Conservation (phyloP, 176 grass and related monocot genomes). For the Oryza brachyantha region DNA sequence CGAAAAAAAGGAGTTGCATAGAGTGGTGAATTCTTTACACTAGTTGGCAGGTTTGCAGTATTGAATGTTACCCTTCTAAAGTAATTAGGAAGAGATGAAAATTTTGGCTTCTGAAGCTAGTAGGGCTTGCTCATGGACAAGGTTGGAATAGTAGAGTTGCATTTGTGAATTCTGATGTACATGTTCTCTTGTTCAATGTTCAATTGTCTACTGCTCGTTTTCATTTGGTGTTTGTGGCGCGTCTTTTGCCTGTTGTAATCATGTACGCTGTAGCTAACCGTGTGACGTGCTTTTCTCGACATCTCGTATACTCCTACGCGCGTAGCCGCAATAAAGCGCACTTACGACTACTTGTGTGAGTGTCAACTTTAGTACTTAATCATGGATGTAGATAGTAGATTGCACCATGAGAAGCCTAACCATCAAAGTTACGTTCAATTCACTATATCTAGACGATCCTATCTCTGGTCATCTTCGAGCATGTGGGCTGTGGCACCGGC, state of each 20-base stretch:
- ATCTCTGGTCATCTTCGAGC: too few relatives aligned
- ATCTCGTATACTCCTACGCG: too few relatives aligned
- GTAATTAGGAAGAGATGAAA: not conserved
- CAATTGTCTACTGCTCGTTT: not conserved
- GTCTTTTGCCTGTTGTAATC: not conserved
- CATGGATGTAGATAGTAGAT: too few relatives aligned
- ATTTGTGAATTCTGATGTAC: conserved; percentile 17
- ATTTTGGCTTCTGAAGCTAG: not conserved
- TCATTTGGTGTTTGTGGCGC: not conserved
- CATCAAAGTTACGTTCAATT: too few relatives aligned
- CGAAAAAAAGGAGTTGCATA: conserved; percentile 44
- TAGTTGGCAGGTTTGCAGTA: conserved; percentile 23
- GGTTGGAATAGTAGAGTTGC: not conserved
- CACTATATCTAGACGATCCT: too few relatives aligned
- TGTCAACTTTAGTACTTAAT: too few relatives aligned
- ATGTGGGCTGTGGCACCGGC: too few relatives aligned
- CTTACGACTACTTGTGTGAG: too few relatives aligned
- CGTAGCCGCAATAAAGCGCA: too few relatives aligned
- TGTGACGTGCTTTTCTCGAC: too few relatives aligned
- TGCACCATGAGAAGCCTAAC: too few relatives aligned
- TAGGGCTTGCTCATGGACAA: not conserved
- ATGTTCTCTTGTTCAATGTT: not conserved
- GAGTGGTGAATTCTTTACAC: conserved; percentile 24
- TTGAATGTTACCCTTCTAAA: conserved; percentile 6
- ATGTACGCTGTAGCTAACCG: not conserved